These are phyloP conservation scores for Didymella sp. DNA, from an alignment of 2,329 filamentous ascomycete species.

Conservation along the genomic window DNA sequence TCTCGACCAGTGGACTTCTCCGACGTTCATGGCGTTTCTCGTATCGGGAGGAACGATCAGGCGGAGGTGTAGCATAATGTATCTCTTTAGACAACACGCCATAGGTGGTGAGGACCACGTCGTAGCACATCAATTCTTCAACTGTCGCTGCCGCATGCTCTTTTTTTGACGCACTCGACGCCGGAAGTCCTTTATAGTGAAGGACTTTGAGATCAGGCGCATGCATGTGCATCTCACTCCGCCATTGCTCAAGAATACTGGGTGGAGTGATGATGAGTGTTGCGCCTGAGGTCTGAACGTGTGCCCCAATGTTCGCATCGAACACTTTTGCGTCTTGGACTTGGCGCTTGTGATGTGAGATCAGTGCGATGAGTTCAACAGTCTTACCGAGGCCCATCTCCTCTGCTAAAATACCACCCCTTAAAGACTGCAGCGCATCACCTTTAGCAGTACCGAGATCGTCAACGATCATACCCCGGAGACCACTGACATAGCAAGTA, in stretches of 20 bases:
- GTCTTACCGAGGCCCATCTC: constrained; percentile 88
- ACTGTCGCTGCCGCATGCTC: constrained; percentile 51
- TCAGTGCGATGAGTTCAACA: constrained; percentile 73
- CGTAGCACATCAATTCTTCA: constrained; percentile 57
- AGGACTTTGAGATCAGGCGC: constrained; percentile 63
- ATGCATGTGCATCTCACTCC: constrained; percentile 64
- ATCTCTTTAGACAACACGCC: constrained; percentile 79
- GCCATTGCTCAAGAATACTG: constrained; percentile 69
- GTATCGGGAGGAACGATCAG: constrained; percentile 71
- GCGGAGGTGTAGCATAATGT: constrained; percentile 74
- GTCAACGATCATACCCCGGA: constrained; percentile 66
- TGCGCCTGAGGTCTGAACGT: constrained; percentile 60
- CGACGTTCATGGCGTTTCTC: constrained; percentile 69
- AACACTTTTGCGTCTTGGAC: constrained; percentile 27
- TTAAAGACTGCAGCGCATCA: constrained; percentile 49
- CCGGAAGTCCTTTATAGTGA: constrained; percentile 62
- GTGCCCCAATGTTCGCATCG: constrained; percentile 53
- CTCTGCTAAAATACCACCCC: constrained; percentile 74
- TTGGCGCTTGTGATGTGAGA: constrained; percentile 66
- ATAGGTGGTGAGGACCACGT: constrained; percentile 70
- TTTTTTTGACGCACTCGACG: constrained; percentile 37
- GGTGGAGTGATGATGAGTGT: constrained; percentile 69
- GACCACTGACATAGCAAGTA: constrained; percentile 64
- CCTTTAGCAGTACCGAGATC: constrained; percentile 56
- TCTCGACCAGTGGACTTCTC: constrained; percentile 77